phyloP scores from a whole-genome alignment of 179 eudicot genomes.

The Carnegiea gigantea region DNA sequence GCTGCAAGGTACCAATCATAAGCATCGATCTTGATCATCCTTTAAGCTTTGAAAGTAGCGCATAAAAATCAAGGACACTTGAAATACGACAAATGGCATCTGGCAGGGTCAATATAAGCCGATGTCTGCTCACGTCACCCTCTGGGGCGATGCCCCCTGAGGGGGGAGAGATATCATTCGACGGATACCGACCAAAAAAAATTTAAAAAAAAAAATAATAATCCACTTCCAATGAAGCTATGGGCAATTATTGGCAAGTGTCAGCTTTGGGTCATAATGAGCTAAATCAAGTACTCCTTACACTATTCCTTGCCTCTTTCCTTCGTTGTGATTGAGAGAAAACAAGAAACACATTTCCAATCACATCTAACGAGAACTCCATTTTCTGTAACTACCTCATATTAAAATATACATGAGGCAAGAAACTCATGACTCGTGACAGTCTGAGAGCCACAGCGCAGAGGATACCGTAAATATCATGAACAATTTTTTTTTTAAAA shows the following conservation, averaged over 20 bases:
- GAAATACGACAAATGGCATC: not conserved
- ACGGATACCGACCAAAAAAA: not conserved
- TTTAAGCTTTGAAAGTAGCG: not conserved
- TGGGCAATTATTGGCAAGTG: not conserved
- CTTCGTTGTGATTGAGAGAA: not conserved
- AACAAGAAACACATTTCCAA: not conserved
- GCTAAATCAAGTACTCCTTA: not conserved
- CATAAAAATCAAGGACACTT: not conserved
- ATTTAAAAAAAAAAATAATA: not conserved
- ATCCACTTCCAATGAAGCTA: not conserved
- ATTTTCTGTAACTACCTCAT: not conserved
- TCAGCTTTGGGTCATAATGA: not conserved
- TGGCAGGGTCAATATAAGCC: not conserved
- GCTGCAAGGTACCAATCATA: constrained; percentile 42
- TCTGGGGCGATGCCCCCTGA: too few species aligned
- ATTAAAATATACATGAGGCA: not conserved
- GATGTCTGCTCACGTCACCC: not conserved
- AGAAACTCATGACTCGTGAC: not conserved
- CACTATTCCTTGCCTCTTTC: not conserved
- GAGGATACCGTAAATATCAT: not conserved
- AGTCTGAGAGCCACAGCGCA: not conserved
- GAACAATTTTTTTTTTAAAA: not conserved
- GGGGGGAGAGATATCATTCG: not conserved
- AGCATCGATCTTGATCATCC: constrained; percentile 1
- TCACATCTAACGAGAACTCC: not conserved